Base-by-base conservation (phyloP, 78 protist genomes). In the Dictyostelium discoideum region DNA sequence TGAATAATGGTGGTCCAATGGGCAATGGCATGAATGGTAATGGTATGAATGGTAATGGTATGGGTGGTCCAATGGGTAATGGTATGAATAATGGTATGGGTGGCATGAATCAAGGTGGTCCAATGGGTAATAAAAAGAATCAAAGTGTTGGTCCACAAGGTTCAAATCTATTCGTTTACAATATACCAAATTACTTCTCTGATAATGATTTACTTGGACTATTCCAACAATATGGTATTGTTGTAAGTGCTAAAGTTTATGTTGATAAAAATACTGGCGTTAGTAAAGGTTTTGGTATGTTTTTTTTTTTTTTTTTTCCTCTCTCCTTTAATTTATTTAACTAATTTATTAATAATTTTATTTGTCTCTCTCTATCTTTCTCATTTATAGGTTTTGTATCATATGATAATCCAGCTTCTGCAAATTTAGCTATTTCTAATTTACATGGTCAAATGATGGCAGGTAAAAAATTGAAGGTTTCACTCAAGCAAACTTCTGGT, bases 221-320 rank as follows among this genome's bases (percentile, higher is more conserved):
- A n/a, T 97, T 97, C 84, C 37, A 78, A 67, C 97, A 97, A 57
- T 97, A 73, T 54, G 98, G 98, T 60, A 24, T 3, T 3, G 96
- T 97, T 26, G 69, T 97, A 24, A 86, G 96, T 37, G 89, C 98
- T 11, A 96, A 96, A 40, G 98, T 97, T 37, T 97, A 82, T 32
- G 40, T 85, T 14, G 98, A 97, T 85, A 94, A 95, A 86, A 22
- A n/a, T 37, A 97, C 98, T 29, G 95, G 95, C 39, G 74, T 67
- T 54, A 87, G 96, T 88, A 96, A 96, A 87, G 96, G 98, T 86
- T 97, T 97, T 73, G 98, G 98, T 92, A 73, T 26, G 94, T 48
- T 11, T 80, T 20, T 46, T 22, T 5, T 44, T 80, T 3, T 46
- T 46, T 46, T 42, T 37, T 42, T 37, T 13, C 4, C 13, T 77